Evolutionary conservation across 768 basidiomycete species (phyloP).

Genomic region (Calvatia gigantea): DNA sequence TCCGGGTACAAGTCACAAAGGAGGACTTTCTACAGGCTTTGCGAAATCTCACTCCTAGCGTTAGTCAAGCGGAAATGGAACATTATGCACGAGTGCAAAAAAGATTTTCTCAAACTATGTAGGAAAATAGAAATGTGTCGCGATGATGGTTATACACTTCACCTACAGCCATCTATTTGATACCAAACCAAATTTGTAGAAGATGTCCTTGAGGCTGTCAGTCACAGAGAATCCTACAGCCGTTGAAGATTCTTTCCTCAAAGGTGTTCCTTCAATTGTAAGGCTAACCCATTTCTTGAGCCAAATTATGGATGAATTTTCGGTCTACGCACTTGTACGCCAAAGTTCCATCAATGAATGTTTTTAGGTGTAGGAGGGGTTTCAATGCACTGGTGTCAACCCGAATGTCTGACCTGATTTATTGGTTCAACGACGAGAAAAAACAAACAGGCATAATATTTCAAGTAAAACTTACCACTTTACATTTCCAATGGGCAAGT

Average conservation of each 20-base stretch:
- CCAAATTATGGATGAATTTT: neutral
- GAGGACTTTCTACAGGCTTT: conserved; percentile 80
- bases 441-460: neutral
- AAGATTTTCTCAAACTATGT: conserved; percentile 48
- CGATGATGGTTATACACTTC: neutral
- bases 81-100: conserved; percentile 75
- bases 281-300: conserved; percentile 27
- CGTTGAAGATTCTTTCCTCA: conserved; percentile 36
- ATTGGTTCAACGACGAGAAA: neutral
- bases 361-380: conserved; percentile 54
- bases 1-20: conserved; percentile 68
- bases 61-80: conserved; percentile 81
- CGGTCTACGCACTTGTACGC: conserved; percentile 44
- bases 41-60: conserved; percentile 68
- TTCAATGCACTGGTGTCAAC: conserved; percentile 53
- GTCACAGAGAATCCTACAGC: conserved; percentile 46
- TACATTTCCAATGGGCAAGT: conserved; percentile 60
- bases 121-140: neutral
- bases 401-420: conserved; percentile 59
- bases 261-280: conserved; percentile 45
- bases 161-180: conserved; percentile 56
- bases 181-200: conserved; percentile 51
- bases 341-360: conserved; percentile 55
- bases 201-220: conserved; percentile 47
- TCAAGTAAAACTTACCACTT: conserved; percentile 48